Evolutionary conservation across 257 asterid genomes (phyloP).

Genomic region (Buddleja alternifolia): DNA sequence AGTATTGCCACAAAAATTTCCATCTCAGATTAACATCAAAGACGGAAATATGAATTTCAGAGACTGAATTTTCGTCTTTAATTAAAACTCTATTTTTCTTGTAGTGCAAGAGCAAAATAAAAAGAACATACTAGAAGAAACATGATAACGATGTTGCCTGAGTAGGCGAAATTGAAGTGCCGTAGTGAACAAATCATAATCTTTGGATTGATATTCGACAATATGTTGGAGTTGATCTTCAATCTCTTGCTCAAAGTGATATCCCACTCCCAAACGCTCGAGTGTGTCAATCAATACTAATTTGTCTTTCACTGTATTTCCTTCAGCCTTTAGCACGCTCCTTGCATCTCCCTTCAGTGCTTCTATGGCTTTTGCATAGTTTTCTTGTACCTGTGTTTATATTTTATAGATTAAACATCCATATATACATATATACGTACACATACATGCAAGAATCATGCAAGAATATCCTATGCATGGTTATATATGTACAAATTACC

Average conservation of each 20-base stretch:
- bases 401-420: neutral
- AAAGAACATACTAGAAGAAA: neutral
- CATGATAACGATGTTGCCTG: conserved; percentile 23
- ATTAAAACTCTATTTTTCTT: too few relatives aligned
- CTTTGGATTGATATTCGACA: neutral
- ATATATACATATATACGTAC: too few relatives aligned
- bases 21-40: too few relatives aligned
- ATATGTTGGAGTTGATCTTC: conserved; percentile 18
- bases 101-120: neutral
- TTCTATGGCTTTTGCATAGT: neutral
- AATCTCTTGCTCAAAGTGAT: conserved; percentile 25
- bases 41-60: too few relatives aligned
- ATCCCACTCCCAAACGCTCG: conserved; percentile 30
- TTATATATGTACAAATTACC: neutral
- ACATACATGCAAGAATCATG: too few relatives aligned
- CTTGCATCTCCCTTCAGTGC: conserved; percentile 17
- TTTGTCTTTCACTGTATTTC: neutral
- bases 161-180: conserved; percentile 18
- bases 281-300: conserved; percentile 9
- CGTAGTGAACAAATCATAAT: neutral
- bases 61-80: too few relatives aligned
- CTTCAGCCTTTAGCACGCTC: conserved; percentile 6
- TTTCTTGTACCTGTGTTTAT: conserved; percentile 16
- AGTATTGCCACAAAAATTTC: too few relatives aligned
- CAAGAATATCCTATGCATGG: too few relatives aligned